Conservation (phyloP, 768 basidiomycete genomes). For the Macrolepiota albuminosa region DNA sequence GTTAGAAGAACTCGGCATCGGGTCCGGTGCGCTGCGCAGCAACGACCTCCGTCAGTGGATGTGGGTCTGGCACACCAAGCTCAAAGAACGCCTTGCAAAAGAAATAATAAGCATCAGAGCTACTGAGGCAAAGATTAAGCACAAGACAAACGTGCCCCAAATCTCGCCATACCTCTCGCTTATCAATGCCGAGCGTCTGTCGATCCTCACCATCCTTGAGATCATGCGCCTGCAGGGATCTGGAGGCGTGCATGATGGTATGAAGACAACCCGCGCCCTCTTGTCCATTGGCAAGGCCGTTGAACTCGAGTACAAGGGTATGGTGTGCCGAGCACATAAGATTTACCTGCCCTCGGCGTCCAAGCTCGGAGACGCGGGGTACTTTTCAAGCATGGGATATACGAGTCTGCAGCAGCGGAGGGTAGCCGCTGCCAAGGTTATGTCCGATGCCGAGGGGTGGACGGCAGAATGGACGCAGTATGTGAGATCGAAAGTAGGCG, state of each 20-base stretch:
- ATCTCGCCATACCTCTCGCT: slow-evolving; percentile 73
- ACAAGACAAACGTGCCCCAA: background rate
- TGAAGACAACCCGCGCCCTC: slow-evolving; percentile 85
- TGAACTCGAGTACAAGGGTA: slow-evolving; percentile 87
- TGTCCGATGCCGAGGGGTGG: slow-evolving; percentile 67
- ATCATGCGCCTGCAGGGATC: slow-evolving; percentile 76
- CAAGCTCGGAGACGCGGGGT: slow-evolving; percentile 31
- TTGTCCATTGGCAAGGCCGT: slow-evolving; percentile 77
- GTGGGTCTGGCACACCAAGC: slow-evolving; percentile 77
- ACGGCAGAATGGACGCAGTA: slow-evolving; percentile 80
- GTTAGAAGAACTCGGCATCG: slow-evolving; percentile 56
- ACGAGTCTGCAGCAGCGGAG: slow-evolving; percentile 57
- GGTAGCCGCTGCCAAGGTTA: slow-evolving; percentile 58
- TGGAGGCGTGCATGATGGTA: slow-evolving; percentile 76
- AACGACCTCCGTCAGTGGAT: slow-evolving; percentile 69
- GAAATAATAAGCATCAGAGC: slow-evolving; percentile 45
- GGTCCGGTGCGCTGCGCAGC: slow-evolving; percentile 36
- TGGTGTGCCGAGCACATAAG: slow-evolving; percentile 64
- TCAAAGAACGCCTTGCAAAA: slow-evolving; percentile 43
- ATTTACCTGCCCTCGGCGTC: slow-evolving; percentile 40
- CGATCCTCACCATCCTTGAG: slow-evolving; percentile 86
- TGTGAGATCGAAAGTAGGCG: slow-evolving; percentile 73
- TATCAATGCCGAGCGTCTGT: slow-evolving; percentile 72
- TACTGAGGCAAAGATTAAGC: slow-evolving; percentile 22
- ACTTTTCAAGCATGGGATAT: slow-evolving; percentile 61